Conservation (phyloP, 1,139 yeast genomes). For the Suhomyces bolitotheri region DNA sequence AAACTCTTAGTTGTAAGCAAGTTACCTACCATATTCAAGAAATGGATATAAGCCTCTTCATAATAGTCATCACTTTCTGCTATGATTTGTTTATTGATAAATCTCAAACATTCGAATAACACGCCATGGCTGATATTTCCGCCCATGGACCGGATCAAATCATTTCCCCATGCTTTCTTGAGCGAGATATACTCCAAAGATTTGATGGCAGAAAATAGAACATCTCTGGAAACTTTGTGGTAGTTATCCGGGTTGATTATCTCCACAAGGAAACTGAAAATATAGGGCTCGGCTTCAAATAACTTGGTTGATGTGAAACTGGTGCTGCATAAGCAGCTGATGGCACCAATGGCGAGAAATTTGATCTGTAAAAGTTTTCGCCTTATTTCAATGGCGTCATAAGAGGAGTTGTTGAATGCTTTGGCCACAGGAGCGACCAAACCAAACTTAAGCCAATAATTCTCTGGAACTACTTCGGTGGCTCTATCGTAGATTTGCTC, state of each 20-base stretch:
- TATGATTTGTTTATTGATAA: conserved; percentile 51
- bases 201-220: conserved; percentile 62
- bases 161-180: conserved; percentile 72
- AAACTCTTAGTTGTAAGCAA: conserved; percentile 56
- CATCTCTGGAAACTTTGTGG: conserved; percentile 47
- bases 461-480: conserved; percentile 56
- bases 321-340: conserved; percentile 49
- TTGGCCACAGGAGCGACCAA: conserved; percentile 67
- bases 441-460: conserved; percentile 64
- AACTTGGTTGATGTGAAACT: conserved; percentile 63
- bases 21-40: conserved; percentile 60
- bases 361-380: conserved; percentile 62
- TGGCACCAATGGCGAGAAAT: conserved; percentile 62
- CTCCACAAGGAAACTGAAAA: conserved; percentile 70
- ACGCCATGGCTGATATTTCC: conserved; percentile 89
- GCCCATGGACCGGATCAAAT: conserved; percentile 77
- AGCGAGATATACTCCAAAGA: conserved; percentile 72
- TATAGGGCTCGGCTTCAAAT: conserved; percentile 74
- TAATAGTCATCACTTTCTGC: conserved; percentile 33
- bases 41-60: conserved; percentile 53
- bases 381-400: conserved; percentile 57
- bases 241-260: conserved; percentile 60
- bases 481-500: conserved; percentile 70
- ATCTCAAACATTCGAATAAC: conserved; percentile 69
- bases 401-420: conserved; percentile 62